These are phyloP conservation scores for Nakataea oryzae DNA, from an alignment of 2,329 filamentous ascomycete genomes.

Conservation along the genomic window DNA sequence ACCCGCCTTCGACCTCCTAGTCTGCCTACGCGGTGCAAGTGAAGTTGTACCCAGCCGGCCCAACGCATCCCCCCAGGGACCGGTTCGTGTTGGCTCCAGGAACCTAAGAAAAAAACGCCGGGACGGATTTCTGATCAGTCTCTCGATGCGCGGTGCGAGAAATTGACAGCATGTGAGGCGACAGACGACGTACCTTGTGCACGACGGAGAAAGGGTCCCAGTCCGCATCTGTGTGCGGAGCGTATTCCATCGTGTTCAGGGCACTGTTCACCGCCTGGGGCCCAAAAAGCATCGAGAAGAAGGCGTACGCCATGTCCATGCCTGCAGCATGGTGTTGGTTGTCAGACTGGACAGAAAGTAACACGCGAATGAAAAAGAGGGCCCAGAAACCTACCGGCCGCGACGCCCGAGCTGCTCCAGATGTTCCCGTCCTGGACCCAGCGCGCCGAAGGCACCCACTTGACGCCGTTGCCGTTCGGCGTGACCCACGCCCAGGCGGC, in stretches of 20 bases:
- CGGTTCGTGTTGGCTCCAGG: constrained; percentile 4
- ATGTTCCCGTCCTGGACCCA: constrained; percentile 43
- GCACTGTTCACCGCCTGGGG: constrained; percentile 10
- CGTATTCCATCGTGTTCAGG: constrained; percentile 14
- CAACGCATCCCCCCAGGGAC: constrained; percentile 5
- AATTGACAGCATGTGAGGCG: not conserved
- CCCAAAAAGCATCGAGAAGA: constrained; percentile 23
- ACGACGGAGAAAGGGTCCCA: constrained; percentile 15
- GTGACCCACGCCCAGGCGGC: constrained; percentile 20
- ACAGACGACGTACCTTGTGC: constrained; percentile 7
- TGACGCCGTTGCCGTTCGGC: constrained; percentile 22
- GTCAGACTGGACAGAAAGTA: not conserved
- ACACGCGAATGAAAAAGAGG: not conserved
- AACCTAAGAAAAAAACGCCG: not conserved
- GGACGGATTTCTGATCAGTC: no score
- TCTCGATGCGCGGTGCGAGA: not conserved
- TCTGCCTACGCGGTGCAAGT: no score
- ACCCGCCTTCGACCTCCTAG: no score
- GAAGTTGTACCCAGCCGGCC: constrained; percentile 4
- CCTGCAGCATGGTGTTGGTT: not conserved
- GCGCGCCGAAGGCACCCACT: constrained; percentile 37
- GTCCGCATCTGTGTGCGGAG: constrained; percentile 8
- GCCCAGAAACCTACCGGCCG: constrained; percentile 27
- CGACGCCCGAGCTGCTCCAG: constrained; percentile 43
- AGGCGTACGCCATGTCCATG: constrained; percentile 26